Base-by-base conservation (phyloP, 1,284 basidiomycete genomes). In the Leccinum colubrinum region DNA sequence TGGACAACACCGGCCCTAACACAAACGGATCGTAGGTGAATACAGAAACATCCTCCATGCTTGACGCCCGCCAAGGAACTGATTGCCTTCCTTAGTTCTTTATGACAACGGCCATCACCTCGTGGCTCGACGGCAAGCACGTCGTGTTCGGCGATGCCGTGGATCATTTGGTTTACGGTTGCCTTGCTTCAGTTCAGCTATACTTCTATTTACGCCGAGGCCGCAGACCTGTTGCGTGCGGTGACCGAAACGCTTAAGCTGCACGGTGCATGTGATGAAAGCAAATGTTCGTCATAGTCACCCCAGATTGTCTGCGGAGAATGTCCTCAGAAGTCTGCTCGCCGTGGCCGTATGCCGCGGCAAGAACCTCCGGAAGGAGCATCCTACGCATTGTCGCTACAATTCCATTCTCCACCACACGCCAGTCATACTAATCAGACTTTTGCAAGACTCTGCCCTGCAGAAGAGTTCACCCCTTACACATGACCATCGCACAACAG, bases 1-100 rank as follows among this genome's bases (percentile, higher is more conserved):
- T 98, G 95, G 96, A 95, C 8, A 91, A 92, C 67, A 87, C 88
- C 3, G 90, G 89, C 48, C 73, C 77, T 1, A 81, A 90, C 75
- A 89, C 88, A 12, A 91, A 91, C 65, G 90, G 90, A 27, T 90
- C 87, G 2, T 88, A 89, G 73, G 85, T 83, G 64, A 59, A 76
- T 30, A 7, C 61, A 14, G 35, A 35, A n/a, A 1, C 15, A 14
- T 46, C 58, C 8, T 39, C 59, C 25, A 25, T 35, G n/a, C 25
- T 48, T 7, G 22, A 30, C 14, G 8, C 41, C 9, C 20, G 12
- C 6, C 3, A 50, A 17, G 41, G 41, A 55, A 46, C 27, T 62
- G 9, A 60, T 41, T 9, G 27, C 15, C 20, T 41, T 8, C 15
- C 43, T 12, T 67, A 88, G 83, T 95, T 94, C 81, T 94, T 95